Conservation (phyloP, 805 yeast species). For the Yarrowia deformans region DNA sequence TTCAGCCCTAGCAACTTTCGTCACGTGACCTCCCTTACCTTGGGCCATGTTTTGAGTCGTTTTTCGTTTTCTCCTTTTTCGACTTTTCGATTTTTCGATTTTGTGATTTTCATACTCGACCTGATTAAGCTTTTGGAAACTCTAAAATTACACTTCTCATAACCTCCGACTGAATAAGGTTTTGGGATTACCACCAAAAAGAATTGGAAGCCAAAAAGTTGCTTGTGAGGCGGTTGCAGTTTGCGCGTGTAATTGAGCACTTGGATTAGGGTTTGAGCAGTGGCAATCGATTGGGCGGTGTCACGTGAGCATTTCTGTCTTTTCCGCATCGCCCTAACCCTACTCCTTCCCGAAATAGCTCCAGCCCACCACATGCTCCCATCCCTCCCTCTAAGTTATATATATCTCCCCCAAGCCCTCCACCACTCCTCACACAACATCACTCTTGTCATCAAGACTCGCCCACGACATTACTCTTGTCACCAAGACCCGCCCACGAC, state of each 20-base stretch:
- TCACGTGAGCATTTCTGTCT: background rate
- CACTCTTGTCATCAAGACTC: background rate
- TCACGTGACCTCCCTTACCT: slow-evolving; percentile 3
- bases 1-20: too few species aligned
- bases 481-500: background rate
- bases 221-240: background rate
- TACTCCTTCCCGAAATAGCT: background rate
- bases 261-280: background rate
- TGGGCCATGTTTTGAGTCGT: too few species aligned
- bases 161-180: slow-evolving; percentile 12
- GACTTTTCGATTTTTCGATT: background rate
- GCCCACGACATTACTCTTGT: background rate
- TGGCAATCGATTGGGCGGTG: background rate
- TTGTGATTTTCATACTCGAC: background rate
- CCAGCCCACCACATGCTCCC: background rate
- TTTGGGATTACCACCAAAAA: slow-evolving; percentile 13
- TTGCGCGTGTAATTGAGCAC: too few species aligned
- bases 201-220: slow-evolving; percentile 10
- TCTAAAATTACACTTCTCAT: background rate
- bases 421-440: slow-evolving; percentile 1
- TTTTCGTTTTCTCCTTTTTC: background rate
- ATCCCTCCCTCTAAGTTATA: slow-evolving; percentile 11
- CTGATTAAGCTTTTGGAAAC: background rate
- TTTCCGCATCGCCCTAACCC: background rate
- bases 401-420: slow-evolving; percentile 9